phyloP scores from a whole-genome alignment of 371 early-diverging fungal genomes.

The Mortierella sp. region DNA sequence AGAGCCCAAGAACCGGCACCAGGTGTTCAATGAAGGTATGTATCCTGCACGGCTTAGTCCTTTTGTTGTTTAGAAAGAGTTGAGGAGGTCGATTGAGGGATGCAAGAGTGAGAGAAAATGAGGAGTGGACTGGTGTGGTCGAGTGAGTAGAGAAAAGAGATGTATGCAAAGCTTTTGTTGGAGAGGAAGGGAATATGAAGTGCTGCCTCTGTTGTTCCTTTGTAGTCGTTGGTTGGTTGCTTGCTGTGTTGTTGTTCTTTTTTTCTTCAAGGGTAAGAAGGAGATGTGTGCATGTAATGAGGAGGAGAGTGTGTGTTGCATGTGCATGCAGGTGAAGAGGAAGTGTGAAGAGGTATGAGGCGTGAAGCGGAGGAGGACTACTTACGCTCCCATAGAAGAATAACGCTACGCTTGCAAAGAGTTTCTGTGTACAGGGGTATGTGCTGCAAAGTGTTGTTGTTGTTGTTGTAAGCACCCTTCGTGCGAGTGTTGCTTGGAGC shows the following conservation, averaged over 20 bases:
- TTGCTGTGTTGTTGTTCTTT: not conserved
- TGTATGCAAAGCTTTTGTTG: not conserved
- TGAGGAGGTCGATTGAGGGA: constrained; percentile 5
- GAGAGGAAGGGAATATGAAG: not conserved
- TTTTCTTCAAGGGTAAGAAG: not conserved
- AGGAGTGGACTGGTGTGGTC: not conserved
- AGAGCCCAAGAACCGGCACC: not conserved
- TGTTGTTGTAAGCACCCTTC: not conserved
- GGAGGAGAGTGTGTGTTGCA: not conserved
- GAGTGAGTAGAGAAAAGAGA: not conserved
- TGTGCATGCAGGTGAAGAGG: too few relatives aligned
- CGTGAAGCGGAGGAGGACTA: not conserved
- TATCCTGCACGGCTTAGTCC: not conserved
- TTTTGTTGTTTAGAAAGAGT: constrained; percentile 6
- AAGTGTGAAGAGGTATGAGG: not conserved
- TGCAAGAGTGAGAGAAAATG: not conserved
- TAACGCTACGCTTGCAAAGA: not conserved
- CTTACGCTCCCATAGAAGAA: constrained; percentile 33
- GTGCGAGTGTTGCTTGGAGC: not conserved
- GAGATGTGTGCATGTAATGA: not conserved
- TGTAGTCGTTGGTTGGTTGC: not conserved
- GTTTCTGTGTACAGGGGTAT: not conserved
- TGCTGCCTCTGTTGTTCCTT: not conserved
- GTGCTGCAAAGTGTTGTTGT: not conserved
- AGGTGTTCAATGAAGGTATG: not conserved